Evolutionary conservation across 331 rosid species (phyloP).

Genomic region (Quercus lobata): DNA sequence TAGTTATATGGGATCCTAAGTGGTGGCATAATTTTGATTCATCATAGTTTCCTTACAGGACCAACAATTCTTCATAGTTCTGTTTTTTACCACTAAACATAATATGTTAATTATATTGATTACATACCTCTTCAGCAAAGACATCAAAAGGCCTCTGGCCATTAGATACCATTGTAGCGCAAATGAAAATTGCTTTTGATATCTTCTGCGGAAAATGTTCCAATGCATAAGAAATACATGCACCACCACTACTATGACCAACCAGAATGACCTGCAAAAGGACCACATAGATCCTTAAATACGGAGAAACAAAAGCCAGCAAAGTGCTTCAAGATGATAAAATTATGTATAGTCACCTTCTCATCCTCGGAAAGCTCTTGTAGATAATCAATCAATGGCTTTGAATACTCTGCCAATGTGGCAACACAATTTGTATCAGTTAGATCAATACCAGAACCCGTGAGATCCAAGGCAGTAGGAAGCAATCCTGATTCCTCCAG

Average conservation of each 20-base stretch:
- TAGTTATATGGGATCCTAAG: background rate
- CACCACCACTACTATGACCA: conserved; percentile 98
- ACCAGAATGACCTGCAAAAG: conserved; percentile 75
- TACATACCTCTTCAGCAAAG: conserved; percentile 68
- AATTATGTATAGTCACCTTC: conserved; percentile 49
- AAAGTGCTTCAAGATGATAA: conserved; percentile 8
- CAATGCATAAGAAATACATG: conserved; percentile 88
- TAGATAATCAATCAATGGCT: conserved; percentile 74
- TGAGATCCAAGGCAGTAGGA: conserved; percentile 82
- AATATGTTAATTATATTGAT: conserved; percentile 5
- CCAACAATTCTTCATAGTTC: background rate
- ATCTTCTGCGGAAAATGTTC: conserved; percentile 77
- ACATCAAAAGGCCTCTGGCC: conserved; percentile 93
- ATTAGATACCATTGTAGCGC: conserved; percentile 92
- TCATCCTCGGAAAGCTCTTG: conserved; percentile 79
- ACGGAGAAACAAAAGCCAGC: conserved; percentile 9
- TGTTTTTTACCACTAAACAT: background rate
- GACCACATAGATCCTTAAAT: conserved; percentile 18
- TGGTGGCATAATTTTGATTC: background rate
- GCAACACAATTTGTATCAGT: conserved; percentile 60
- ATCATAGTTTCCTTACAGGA: background rate
- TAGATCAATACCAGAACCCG: conserved; percentile 92
- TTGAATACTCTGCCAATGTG: conserved; percentile 76
- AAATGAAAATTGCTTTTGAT: conserved; percentile 80
- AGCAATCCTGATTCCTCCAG: conserved; percentile 79